Evolutionary conservation across 208 protist species (phyloP), one percentile per base, ranked within the genome.

Genomic region (Porcisia hertigi): DNA sequence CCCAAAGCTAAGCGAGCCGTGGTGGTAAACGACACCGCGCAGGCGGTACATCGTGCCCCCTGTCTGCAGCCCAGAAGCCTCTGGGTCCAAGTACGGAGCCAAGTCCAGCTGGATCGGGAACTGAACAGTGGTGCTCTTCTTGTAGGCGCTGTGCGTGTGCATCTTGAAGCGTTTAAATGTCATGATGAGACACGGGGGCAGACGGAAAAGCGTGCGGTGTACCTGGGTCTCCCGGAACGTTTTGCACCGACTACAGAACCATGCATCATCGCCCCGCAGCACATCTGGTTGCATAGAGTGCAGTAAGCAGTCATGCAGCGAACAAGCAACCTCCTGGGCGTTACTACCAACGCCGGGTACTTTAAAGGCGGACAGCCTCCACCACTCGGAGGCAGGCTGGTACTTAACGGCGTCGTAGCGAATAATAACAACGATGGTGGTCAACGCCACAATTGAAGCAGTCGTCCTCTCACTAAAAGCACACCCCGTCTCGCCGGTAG

Each of bases 101-200:
- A 94, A 73, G 83, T 97, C 91, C 18, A 93, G 69, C 25, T 82
- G 52, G 20, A 63, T 53, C 8, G 87, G 83, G 55, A 97, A 94
- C 25, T 79, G 77, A 18, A 97, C 87, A 23, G 73, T 59, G 2
- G 91, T 88, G 74, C 86, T 88, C 76, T 93, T 94, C 80, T 97
- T 97, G 60, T 87, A 78, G 14, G 83, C 81, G 36, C 79, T 84
- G 66, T 89, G 85, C 7, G 76, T 77, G 73, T 91, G 76, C 77
- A 90, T 83, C 69, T 91, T 92, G 71, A 97, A 97, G 36, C 91
- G 88, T 66, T 94, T 92, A 58, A 97, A 86, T 36, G 82, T 90
- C 52, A 97, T 85, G 58, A 95, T 82, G 52, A 97, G 84, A 74
- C 86, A 92, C 14, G 83, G 88, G 14, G 93, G 91, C 12, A 95